Evolutionary conservation across 768 basidiomycete species (phyloP).

Genomic region (Termitomyces sp.): DNA sequence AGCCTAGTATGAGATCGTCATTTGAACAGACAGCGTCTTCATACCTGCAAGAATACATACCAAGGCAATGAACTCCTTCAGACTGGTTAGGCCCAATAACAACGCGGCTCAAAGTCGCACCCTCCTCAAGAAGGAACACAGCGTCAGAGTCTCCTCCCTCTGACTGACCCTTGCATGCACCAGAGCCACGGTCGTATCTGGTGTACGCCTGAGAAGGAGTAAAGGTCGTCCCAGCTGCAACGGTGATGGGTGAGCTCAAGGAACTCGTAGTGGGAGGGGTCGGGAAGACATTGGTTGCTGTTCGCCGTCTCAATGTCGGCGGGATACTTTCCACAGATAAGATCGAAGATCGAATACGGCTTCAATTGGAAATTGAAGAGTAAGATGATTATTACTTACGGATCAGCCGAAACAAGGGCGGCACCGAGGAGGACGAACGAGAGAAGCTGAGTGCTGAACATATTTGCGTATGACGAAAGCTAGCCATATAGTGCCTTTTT

Average conservation of each 20-base stretch:
- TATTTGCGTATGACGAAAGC: background rate
- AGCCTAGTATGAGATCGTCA: constrained; percentile 2
- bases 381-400: background rate
- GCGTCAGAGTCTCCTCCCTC: constrained; percentile 38
- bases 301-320: constrained; percentile 22
- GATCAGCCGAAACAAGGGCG: constrained; percentile 4
- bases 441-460: constrained; percentile 1
- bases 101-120: constrained; percentile 37
- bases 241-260: constrained; percentile 30
- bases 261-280: constrained; percentile 31
- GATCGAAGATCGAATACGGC: no score
- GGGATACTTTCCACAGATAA: background rate
- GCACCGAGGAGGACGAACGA: constrained; percentile 2
- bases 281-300: constrained; percentile 33
- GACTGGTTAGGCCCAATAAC: constrained; percentile 38
- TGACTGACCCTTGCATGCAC: constrained; percentile 31
- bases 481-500: background rate
- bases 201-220: constrained; percentile 32
- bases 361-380: background rate
- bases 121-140: constrained; percentile 37
- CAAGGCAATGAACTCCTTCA: constrained; percentile 39
- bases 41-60: constrained; percentile 15
- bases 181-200: constrained; percentile 36
- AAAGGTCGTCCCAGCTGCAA: constrained; percentile 31
- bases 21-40: constrained; percentile 10